Base-by-base conservation (phyloP, 495 filamentous ascomycete genomes). In the Penicillium ochrochloron region DNA sequence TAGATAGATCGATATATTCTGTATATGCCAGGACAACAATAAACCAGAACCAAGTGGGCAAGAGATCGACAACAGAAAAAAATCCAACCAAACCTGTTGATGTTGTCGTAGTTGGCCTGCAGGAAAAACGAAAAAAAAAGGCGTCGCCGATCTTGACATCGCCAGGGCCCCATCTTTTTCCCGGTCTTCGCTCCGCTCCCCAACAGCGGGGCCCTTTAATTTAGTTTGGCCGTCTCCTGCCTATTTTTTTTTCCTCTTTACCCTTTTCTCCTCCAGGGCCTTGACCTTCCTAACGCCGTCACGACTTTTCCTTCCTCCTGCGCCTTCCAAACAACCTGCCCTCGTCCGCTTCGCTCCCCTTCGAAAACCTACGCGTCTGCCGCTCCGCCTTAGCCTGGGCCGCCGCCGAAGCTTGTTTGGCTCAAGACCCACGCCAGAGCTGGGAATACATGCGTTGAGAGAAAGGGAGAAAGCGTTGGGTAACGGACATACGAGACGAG, bases 111-210 rank as follows among this genome's bases (percentile, higher is more conserved):
- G 23, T 10, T 44, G 44, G 44, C 44, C 21, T 48, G n/a, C 48
- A 27, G n/a, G 5, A 52, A 17, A 31, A 31, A 52, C 25, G 25
- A 4, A 7, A 7, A 17, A 31, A 52, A 52, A 62, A 46, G 39
- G 23, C 35, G n/a, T 39, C 62, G 65, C 65, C 61, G 57, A 63
- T 61, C 65, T 63, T 53, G 60, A 60, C 56, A 29, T 62, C 60
- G 46, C 59, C 48, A 52, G 50, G 52, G 37, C 52, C 60, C 53
- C 41, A 39, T 62, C 52, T 37, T 39, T 63, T 58, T 27, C 25
- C 54, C 59, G 27, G 25, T n/a, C 44, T 59, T 25, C 51, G 41
- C 53, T 55, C 56, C 55, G 48, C 46, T 35, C 59, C 35, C 56
- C 35, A 44, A 41, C 53, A 59, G 64, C 64, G 64, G 64, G 64